Evolutionary conservation across 768 basidiomycete species (phyloP), one percentile per base, ranked within the genome.

Genomic region (Tremella mesenterica): DNA sequence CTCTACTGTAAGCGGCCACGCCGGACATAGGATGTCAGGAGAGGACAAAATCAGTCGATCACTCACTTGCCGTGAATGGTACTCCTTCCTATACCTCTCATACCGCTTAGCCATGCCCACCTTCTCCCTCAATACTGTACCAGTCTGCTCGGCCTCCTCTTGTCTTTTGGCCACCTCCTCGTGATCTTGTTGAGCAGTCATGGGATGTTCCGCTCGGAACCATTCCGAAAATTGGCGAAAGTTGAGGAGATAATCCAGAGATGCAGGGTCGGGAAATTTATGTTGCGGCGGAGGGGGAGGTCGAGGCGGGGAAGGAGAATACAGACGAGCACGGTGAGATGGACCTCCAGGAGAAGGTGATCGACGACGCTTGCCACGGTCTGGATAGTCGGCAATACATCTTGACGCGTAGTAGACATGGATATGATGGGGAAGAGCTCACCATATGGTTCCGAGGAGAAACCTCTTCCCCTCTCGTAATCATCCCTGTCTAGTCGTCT

Each of bases 31-130:
- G n/a, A n/a, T n/a, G n/a, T n/a, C n/a, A n/a, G n/a, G n/a, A n/a
- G n/a, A n/a, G 49, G 30, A 23, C 12, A 4, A n/a, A 3, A 3
- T 39, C 23, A 29, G 26, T 18, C 23, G 5, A 3, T 10, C 10
- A 78, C 85, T 77, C 68, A 92, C 91, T 84, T 95, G 91, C 54
- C 81, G 80, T 43, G 83, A 84, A 51, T 83, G 78, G 70, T 91
- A 92, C 48, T 86, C 85, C 74, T 90, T 91, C 76, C 90, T 88
- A 72, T 95, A 93, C 68, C 87, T 88, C 73, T 93, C 89, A 84
- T 90, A 95, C 45, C 82, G 81, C 56, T 67, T 68, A 16, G 57
- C 64, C 64, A 72, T 69, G 4, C 65, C 68, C 12, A 63, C 63
- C 43, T 55, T 57, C 43, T 64, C 67, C 48, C 63, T 63, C 3